phyloP scores from a whole-genome alignment of 768 basidiomycete genomes.

The Tulasnella sp. region DNA sequence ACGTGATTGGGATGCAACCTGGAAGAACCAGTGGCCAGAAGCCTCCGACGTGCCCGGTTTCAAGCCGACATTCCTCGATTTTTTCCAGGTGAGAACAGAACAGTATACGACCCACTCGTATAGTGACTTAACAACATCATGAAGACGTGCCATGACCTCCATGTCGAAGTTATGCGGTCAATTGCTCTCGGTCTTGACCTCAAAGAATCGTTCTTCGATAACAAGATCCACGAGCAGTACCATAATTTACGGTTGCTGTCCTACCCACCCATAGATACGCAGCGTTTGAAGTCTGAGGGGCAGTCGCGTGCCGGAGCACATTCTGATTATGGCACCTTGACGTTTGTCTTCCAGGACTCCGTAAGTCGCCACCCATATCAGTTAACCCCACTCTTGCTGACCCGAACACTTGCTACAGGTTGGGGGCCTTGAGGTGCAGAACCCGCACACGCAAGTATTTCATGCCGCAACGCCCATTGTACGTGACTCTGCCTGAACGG shows the following conservation, averaged over 20 bases:
- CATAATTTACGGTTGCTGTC: slow-evolving; percentile 73
- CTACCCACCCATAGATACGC: slow-evolving; percentile 62
- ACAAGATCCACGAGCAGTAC: slow-evolving; percentile 58
- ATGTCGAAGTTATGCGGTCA: slow-evolving; percentile 68
- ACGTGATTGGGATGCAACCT: slow-evolving; percentile 38
- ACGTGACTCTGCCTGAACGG: slow-evolving; percentile 23
- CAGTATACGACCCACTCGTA: too few relatives aligned
- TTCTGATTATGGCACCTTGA: slow-evolving; percentile 74
- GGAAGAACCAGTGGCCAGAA: slow-evolving; percentile 60
- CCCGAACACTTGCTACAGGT: slow-evolving; percentile 27
- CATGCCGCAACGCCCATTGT: slow-evolving; percentile 68
- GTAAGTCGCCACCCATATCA: slow-evolving; percentile 27
- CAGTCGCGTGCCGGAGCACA: slow-evolving; percentile 76
- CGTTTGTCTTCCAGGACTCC: slow-evolving; percentile 67
- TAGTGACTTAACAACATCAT: slow-evolving; percentile 9
- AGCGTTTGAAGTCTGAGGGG: slow-evolving; percentile 45
- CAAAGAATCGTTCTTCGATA: slow-evolving; percentile 61
- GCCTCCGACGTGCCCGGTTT: slow-evolving; percentile 52
- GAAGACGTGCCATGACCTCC: slow-evolving; percentile 63
- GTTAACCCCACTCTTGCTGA: background rate
- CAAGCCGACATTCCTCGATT: slow-evolving; percentile 58
- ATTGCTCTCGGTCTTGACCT: slow-evolving; percentile 70
- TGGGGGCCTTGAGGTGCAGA: slow-evolving; percentile 71
- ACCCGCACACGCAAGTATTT: slow-evolving; percentile 60
- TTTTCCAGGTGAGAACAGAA: slow-evolving; percentile 65